Evolutionary conservation across 805 yeast genomes (phyloP), one percentile per base, ranked within the genome.

Genomic region (Hanseniaspora valbyensis): DNA sequence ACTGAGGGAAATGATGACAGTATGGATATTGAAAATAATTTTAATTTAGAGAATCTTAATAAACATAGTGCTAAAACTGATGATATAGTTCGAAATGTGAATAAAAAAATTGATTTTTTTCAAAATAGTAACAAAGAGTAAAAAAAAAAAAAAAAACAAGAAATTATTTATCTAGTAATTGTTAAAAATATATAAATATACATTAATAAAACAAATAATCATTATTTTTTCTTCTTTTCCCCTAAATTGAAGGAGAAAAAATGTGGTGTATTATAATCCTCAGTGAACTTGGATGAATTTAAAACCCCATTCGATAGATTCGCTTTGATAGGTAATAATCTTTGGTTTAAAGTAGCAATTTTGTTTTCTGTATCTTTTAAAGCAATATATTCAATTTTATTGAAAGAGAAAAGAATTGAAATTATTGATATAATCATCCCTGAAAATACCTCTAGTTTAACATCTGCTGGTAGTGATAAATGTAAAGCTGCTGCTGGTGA

Each of bases 221-320:
- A 10, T 37, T 37, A 12, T 37, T 37, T 37, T 54, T 54, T 38
- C 52, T 53, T 44, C 66, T 59, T 51, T 58, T 61, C 9, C 42
- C 56, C 24, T 54, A 59, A 4, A 61, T 53, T 13, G 18, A 48
- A 48, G 41, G 61, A 58, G n/a, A 63, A 54, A 44, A 65, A 55
- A 32, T 56, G 59, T 28, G 66, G 61, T 2, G 60, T 57, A 44
- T 58, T 57, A 21, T 59, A 55, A 2, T 61, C 55, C 25, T 59
- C 62, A 19, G 65, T 66, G 13, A 57, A 54, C 5, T 63, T 64
- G 12, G 55, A 56, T 16, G 62, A 40, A 49, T 62, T 60, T 42
- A 62, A 61, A 22, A 58, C 56, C 32, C 56, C 58, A 14, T 62
- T 62, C 7, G 67, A 62, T 53, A 61, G 58, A 44, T 60, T 61